Conservation (phyloP, 208 protist genomes). For the Crithidia sp. region DNA sequence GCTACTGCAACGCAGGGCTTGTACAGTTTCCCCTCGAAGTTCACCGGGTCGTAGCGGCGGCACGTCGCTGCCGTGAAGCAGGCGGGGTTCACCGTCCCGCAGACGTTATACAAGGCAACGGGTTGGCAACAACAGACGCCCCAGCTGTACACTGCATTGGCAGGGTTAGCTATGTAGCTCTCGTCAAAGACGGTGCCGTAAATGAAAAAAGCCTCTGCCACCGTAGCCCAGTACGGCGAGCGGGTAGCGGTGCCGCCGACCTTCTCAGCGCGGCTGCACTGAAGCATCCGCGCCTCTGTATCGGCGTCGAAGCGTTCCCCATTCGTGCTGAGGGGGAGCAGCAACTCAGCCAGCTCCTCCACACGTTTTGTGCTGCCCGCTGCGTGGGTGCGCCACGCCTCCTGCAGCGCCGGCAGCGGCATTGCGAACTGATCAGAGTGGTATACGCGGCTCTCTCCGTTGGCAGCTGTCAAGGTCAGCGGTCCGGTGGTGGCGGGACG, state of each 20-base stretch:
- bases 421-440: constrained; percentile 52
- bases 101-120: constrained; percentile 59
- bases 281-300: constrained; percentile 32
- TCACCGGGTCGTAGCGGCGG: constrained; percentile 66
- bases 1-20: constrained; percentile 35
- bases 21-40: constrained; percentile 56
- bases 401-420: constrained; percentile 24
- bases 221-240: constrained; percentile 69
- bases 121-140: constrained; percentile 10
- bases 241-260: background rate
- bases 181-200: constrained; percentile 48
- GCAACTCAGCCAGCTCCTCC: background rate
- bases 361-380: background rate
- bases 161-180: constrained; percentile 23
- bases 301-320: constrained; percentile 58
- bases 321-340: constrained; percentile 59
- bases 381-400: constrained; percentile 19
- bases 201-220: constrained; percentile 58
- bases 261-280: background rate
- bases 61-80: constrained; percentile 49
- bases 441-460: constrained; percentile 43
- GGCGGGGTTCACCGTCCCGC: constrained; percentile 32
- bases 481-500: constrained; percentile 1
- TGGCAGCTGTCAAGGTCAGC: constrained; percentile 28
- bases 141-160: constrained; percentile 14